These are phyloP conservation scores for Sclerotinia trifoliorum DNA, from an alignment of 2,329 filamentous ascomycete species.

Conservation along the genomic window DNA sequence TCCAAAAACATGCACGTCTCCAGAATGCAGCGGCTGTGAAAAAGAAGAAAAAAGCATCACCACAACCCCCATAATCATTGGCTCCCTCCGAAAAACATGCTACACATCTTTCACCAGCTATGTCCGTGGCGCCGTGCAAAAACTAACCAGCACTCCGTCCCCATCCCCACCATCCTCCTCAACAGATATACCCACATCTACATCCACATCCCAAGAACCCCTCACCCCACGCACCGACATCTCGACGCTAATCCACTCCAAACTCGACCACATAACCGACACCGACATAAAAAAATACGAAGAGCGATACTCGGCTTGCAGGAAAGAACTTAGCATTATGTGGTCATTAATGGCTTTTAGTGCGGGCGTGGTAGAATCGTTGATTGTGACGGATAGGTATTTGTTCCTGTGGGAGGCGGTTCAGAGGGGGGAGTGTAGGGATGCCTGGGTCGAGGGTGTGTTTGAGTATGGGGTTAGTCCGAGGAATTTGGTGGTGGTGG, in stretches of 20 bases:
- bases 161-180: constrained; percentile 26
- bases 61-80: constrained; percentile 81
- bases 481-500: constrained; percentile 88
- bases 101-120: constrained; percentile 76
- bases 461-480: constrained; percentile 88
- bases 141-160: constrained; percentile 51
- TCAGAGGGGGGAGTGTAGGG: constrained; percentile 64
- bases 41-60: constrained; percentile 42
- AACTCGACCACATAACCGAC: constrained; percentile 68
- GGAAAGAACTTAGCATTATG: constrained; percentile 79
- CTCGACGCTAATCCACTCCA: constrained; percentile 60
- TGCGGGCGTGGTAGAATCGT: constrained; percentile 80
- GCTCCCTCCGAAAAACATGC: constrained; percentile 75
- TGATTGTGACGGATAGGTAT: constrained; percentile 91
- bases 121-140: constrained; percentile 75
- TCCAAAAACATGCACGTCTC: background rate
- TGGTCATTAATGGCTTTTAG: constrained; percentile 98
- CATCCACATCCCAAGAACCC: background rate
- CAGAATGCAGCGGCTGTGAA: background rate
- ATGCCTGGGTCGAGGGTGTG: constrained; percentile 88
- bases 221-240: constrained; percentile 42
- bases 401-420: constrained; percentile 77
- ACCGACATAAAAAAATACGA: constrained; percentile 74
- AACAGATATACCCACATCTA: no score
- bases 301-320: constrained; percentile 58